Evolutionary conservation across 2,329 filamentous ascomycete genomes (phyloP).

Genomic region (Lachnellula cervina): DNA sequence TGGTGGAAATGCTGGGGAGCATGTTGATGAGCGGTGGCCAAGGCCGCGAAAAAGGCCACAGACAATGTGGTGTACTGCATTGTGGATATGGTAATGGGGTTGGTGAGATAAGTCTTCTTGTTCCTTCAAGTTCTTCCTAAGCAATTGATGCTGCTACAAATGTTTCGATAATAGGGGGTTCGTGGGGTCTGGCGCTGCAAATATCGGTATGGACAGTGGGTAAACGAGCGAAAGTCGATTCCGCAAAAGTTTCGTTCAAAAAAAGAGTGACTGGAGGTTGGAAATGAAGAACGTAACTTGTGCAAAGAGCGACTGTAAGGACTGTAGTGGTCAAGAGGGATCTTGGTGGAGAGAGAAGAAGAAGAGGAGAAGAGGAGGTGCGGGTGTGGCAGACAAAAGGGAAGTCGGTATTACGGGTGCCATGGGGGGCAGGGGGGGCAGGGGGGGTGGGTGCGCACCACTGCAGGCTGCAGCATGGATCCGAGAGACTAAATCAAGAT

Average conservation of each 20-base stretch:
- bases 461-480: too few species aligned
- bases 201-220: slow-evolving; percentile 16
- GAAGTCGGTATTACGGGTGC: slow-evolving; percentile 14
- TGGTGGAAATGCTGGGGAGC: slow-evolving; percentile 27
- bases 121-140: slow-evolving; percentile 13
- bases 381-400: slow-evolving; percentile 14
- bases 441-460: neutral
- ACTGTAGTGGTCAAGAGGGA: slow-evolving; percentile 28
- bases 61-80: slow-evolving; percentile 30
- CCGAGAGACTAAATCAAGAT: slow-evolving; percentile 14
- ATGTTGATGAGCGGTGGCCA: slow-evolving; percentile 25
- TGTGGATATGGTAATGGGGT: slow-evolving; percentile 6
- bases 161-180: neutral
- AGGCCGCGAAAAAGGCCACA: slow-evolving; percentile 32
- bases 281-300: slow-evolving; percentile 24
- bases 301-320: slow-evolving; percentile 28
- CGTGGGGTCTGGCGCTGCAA: slow-evolving; percentile 1
- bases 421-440: too few species aligned
- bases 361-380: slow-evolving; percentile 9
- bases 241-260: slow-evolving; percentile 23
- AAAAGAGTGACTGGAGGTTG: slow-evolving; percentile 32
- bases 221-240: slow-evolving; percentile 33
- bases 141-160: slow-evolving; percentile 25
- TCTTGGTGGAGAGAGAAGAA: slow-evolving; percentile 24
- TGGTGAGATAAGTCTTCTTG: slow-evolving; percentile 8